phyloP scores from a whole-genome alignment of 176 grass and related monocot genomes.

The Thinopyrum elongatum region DNA sequence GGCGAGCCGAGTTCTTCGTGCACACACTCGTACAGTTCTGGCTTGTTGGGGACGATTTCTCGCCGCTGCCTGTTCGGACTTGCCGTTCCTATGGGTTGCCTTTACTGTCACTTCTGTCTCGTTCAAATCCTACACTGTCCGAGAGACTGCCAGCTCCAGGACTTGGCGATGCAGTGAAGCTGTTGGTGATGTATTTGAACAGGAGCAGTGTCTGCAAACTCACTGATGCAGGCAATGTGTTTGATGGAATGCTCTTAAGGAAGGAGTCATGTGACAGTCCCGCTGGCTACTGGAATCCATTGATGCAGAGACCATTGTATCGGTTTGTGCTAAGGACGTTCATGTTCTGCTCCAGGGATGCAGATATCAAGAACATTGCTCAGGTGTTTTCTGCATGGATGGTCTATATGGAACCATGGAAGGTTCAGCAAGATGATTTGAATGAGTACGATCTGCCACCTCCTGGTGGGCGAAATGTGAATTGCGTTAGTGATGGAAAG shows the following conservation, averaged over 20 bases:
- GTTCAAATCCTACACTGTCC: constrained; percentile 19
- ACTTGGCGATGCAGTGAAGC: constrained; percentile 57
- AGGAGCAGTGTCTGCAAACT: constrained; percentile 4
- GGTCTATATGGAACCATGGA: constrained; percentile 88
- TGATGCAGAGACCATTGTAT: constrained; percentile 79
- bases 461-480: constrained; percentile 20
- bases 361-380: constrained; percentile 51
- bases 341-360: constrained; percentile 67
- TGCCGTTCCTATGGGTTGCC: constrained; percentile 31
- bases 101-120: background rate
- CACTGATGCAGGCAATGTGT: constrained; percentile 7
- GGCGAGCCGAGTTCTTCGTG: constrained; percentile 57
- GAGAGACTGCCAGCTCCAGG: constrained; percentile 57
- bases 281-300: constrained; percentile 50
- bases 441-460: constrained; percentile 38
- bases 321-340: constrained; percentile 78
- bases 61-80: constrained; percentile 48
- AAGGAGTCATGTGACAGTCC: constrained; percentile 30
- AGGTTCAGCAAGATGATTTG: constrained; percentile 56
- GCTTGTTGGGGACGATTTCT: constrained; percentile 87
- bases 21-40: constrained; percentile 83
- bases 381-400: constrained; percentile 78
- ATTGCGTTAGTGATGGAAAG: constrained; percentile 21
- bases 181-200: constrained; percentile 72
- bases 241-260: constrained; percentile 26